These are phyloP conservation scores for Citrus australasica DNA, from an alignment of 345 rosid species.

Conservation along the genomic window DNA sequence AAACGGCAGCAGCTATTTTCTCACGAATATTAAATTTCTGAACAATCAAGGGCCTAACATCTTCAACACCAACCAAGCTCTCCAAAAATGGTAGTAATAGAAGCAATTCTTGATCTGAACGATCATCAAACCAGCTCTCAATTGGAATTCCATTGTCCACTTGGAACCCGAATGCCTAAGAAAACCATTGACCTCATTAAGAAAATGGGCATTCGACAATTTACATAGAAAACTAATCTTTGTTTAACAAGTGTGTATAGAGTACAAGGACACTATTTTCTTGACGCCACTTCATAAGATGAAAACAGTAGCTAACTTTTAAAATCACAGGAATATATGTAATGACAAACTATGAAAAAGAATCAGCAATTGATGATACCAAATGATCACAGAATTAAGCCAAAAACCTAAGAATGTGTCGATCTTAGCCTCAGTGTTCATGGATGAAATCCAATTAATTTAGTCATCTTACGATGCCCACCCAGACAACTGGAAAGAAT, in stretches of 20 bases:
- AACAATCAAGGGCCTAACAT: slow-evolving; percentile 83
- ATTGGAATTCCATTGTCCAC: slow-evolving; percentile 98
- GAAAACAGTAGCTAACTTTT: not conserved
- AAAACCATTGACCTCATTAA: slow-evolving; percentile 1
- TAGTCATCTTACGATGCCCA: not conserved
- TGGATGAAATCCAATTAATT: not conserved
- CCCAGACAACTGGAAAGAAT: not conserved
- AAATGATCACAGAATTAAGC: not conserved
- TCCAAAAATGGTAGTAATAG: slow-evolving; percentile 79
- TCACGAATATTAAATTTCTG: slow-evolving; percentile 73
- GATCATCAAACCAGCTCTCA: slow-evolving; percentile 97
- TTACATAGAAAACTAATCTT: not conserved
- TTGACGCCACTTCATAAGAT: not conserved
- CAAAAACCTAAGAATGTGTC: not conserved
- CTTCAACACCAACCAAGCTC: slow-evolving; percentile 85
- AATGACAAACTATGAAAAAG: not conserved
- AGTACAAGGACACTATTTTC: no score
- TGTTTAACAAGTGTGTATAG: not conserved
- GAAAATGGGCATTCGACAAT: not conserved
- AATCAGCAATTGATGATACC: not conserved
- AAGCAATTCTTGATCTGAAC: slow-evolving; percentile 77
- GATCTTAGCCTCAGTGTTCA: not conserved
- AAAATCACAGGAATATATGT: not conserved
- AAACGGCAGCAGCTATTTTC: slow-evolving; percentile 75
- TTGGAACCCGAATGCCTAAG: slow-evolving; percentile 96